Evolutionary conservation across 345 rosid genomes (phyloP).

Genomic region (Eucalyptus fibrosa): DNA sequence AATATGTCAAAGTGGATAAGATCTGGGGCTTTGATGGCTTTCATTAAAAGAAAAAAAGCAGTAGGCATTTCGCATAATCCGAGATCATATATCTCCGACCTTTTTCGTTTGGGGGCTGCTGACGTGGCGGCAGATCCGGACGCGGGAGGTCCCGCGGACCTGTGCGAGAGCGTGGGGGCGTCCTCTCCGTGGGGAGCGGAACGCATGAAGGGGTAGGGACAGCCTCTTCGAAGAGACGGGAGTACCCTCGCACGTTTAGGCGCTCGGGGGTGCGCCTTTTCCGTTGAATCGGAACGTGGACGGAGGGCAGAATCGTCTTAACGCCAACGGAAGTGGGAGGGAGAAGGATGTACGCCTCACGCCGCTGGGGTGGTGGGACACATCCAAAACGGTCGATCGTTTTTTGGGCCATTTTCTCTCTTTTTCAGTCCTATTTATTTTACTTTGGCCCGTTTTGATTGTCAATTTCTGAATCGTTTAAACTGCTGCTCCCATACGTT

Average conservation of each 20-base stretch:
- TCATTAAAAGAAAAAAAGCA: too few species aligned
- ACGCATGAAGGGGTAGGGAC: not conserved
- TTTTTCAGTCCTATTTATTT: not conserved
- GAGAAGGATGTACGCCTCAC: not conserved
- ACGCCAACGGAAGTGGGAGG: not conserved
- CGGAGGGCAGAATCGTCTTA: not conserved
- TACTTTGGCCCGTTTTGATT: not conserved
- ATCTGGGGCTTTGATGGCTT: too few species aligned
- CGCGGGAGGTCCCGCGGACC: not conserved
- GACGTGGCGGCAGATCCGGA: not conserved
- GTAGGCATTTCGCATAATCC: too few species aligned
- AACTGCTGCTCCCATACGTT: not conserved
- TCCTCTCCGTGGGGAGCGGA: not conserved
- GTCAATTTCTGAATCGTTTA: not conserved
- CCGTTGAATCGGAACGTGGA: not conserved
- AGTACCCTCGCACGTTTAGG: not conserved
- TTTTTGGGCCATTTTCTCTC: not conserved
- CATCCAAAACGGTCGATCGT: not conserved
- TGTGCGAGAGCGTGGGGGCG: not conserved
- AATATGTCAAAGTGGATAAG: fast-evolving
- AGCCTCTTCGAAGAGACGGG: not conserved
- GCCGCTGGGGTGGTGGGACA: not conserved
- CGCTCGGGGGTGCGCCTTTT: not conserved
- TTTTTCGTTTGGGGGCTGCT: not conserved
- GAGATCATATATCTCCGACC: too few species aligned